Evolutionary conservation across 2,329 filamentous ascomycete genomes (phyloP), one percentile per base, ranked within the genome.

Genomic region (Trichoderma sp.): DNA sequence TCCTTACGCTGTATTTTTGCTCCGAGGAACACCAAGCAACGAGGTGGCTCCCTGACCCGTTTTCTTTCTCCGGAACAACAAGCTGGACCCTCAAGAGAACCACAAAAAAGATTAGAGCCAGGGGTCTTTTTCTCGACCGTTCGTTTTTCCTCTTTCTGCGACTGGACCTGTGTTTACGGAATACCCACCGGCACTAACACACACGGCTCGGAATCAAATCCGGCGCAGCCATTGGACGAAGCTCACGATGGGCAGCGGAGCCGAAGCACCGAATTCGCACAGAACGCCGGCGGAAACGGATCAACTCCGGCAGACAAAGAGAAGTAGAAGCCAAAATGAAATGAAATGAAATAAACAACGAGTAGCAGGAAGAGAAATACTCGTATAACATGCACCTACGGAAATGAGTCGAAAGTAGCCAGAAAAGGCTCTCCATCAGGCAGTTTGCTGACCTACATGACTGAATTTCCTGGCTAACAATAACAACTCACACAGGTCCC

Each of bases 131-230:
- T 14, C 3, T 35, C 27, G 35, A 21, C 35, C 16, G 6, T 29
- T 38, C 21, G 18, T 33, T 62, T 41, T 45, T n/a, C 12, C 35
- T 62, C 56, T 62, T 31, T 18, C 14, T 29, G 5, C 41, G 38
- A 45, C 38, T 71, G 29, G 29, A 31, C 29, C 8, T 41, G 21
- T 21, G 41, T 27, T 9, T 45, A n/a, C 41, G 41, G 41, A 45
- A 9, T 63, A n/a, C 33, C 67, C n/a, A 24, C 35, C 33, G 35
- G 56, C 67, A 62, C 59, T 33, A 56, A 24, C 21, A 33, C 35
- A 62, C 56, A 62, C 68, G 68, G 68, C 68, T 62, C 68, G 68
- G 56, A 71, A 71, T 50, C 56, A 18, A 29, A 29, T n/a, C 35
- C 59, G 18, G 59, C 38, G 59, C 68, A 64, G 38, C 38, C 21